Percentiles rank a stretch among this genome's conserved stretches.
phyloP scores from a whole-genome alignment of 495 filamentous ascomycete genomes.

The Daldinia childiae region DNA sequence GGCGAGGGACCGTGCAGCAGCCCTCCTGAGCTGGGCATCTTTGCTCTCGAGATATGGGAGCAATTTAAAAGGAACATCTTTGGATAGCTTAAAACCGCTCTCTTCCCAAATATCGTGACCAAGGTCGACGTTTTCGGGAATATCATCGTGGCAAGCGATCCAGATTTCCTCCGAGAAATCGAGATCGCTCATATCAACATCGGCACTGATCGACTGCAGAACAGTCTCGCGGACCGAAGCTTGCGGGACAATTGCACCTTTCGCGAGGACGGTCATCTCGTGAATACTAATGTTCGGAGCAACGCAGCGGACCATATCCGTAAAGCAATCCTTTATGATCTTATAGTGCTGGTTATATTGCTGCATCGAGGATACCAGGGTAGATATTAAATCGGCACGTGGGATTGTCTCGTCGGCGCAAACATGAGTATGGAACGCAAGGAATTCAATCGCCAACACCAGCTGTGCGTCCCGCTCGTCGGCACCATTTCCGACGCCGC shows the following conservation, averaged over 20 bases:
- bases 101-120: slow-evolving; percentile 93
- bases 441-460: slow-evolving; percentile 86
- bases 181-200: slow-evolving; percentile 88
- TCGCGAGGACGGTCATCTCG: slow-evolving; percentile 76
- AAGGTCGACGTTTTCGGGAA: slow-evolving; percentile 85
- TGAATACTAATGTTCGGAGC: slow-evolving; percentile 73
- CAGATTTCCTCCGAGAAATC: slow-evolving; percentile 90
- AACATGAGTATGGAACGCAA: slow-evolving; percentile 84
- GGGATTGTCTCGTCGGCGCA: slow-evolving; percentile 78
- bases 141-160: slow-evolving; percentile 90
- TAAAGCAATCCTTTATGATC: slow-evolving; percentile 87
- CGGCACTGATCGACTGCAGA: slow-evolving; percentile 87
- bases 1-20: slow-evolving; percentile 84
- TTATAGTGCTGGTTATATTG: slow-evolving; percentile 93
- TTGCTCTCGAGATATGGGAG: slow-evolving; percentile 80
- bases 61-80: slow-evolving; percentile 69
- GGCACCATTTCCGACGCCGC: slow-evolving; percentile 74
- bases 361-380: slow-evolving; percentile 83
- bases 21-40: slow-evolving; percentile 81
- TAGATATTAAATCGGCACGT: slow-evolving; percentile 72
- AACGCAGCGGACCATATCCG: slow-evolving; percentile 82
- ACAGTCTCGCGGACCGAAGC: slow-evolving; percentile 82
- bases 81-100: slow-evolving; percentile 76
- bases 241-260: slow-evolving; percentile 80
- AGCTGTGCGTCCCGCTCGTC: slow-evolving; percentile 90